Base-by-base conservation (phyloP, 2,329 filamentous ascomycete species). In the Pseudocercospora fijiensis region DNA sequence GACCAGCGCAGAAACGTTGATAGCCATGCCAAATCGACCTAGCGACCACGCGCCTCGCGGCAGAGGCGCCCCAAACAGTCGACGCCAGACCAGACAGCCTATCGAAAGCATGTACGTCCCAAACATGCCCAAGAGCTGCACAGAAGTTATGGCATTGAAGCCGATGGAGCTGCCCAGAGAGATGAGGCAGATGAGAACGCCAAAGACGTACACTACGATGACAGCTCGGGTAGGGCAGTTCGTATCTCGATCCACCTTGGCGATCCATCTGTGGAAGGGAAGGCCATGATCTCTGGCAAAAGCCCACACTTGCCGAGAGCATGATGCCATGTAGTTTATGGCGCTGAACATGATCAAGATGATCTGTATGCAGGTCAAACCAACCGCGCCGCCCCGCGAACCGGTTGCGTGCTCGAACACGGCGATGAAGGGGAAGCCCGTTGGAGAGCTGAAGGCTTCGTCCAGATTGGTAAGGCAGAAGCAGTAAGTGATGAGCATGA, bases 101-200 rank as follows among this genome's bases (percentile, higher is more conserved):
- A 62, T 58, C 0, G 60, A 58, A 4, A 65, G 45, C 13, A 52
- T 78, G 69, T 85, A 85, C 22, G 81, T 82, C 13, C 49, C 49
- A n/a, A 53, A 28, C 49, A 53, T 26, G 1, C 80, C 79, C 41
- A 78, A 79, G 56, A 83, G 76, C 28, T 79, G 79, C 18, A 86
- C 76, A 1, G 82, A 84, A 7, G 81, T 78, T 65, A 85, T 80
- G 61, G 80, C 82, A 68, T 84, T 81, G 71, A 85, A 83, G 4
- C 82, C 83, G 10, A 79, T 77, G 1, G 77, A 73, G 20, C 79
- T 83, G 41, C 80, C 82, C 61, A 84, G 78, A 71, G 82, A 83
- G 76, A 84, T 83, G 57, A 83, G 74, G 0, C 78, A 78, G 11
- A 83, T 74, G 9, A 82, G 72, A 3, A 57, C 41, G 20, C 55